phyloP scores from a whole-genome alignment of 2,329 filamentous ascomycete species.

The Aspergillus pseudoterreus region DNA sequence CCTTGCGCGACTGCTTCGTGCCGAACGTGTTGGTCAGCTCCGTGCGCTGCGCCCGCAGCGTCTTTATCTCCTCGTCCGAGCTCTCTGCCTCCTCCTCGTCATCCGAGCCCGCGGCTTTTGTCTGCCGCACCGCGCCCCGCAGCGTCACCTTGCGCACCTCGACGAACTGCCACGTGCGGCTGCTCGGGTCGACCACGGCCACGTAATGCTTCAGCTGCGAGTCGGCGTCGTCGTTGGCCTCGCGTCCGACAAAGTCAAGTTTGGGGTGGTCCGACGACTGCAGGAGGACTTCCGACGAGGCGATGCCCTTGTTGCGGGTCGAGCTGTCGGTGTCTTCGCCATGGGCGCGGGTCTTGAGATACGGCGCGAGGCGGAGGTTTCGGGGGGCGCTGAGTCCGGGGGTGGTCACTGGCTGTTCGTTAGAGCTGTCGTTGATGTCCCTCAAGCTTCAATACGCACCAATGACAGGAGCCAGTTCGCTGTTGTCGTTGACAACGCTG shows the following conservation, averaged over 20 bases:
- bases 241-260: constrained; percentile 56
- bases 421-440: constrained; percentile 26
- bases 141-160: constrained; percentile 54
- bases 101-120: constrained; percentile 17
- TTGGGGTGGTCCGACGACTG: constrained; percentile 59
- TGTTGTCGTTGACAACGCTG: constrained; percentile 45
- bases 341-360: constrained; percentile 50
- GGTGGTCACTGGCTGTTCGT: constrained; percentile 26
- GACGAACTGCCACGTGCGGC: constrained; percentile 51
- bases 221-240: constrained; percentile 49
- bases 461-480: constrained; percentile 48
- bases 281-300: constrained; percentile 51
- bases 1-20: constrained; percentile 49
- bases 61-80: constrained; percentile 29
- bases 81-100: constrained; percentile 24
- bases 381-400: constrained; percentile 31
- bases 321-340: constrained; percentile 16
- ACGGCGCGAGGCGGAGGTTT: constrained; percentile 32
- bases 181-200: constrained; percentile 56
- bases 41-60: constrained; percentile 36
- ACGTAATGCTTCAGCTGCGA: constrained; percentile 58
- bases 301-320: constrained; percentile 34
- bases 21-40: constrained; percentile 49
- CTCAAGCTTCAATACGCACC: constrained; percentile 37
- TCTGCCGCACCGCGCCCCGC: constrained; percentile 44